Percentiles rank a stretch among this genome's conserved stretches.
phyloP scores from a whole-genome alignment of 257 asterid species.

The Solanum microdontum region DNA sequence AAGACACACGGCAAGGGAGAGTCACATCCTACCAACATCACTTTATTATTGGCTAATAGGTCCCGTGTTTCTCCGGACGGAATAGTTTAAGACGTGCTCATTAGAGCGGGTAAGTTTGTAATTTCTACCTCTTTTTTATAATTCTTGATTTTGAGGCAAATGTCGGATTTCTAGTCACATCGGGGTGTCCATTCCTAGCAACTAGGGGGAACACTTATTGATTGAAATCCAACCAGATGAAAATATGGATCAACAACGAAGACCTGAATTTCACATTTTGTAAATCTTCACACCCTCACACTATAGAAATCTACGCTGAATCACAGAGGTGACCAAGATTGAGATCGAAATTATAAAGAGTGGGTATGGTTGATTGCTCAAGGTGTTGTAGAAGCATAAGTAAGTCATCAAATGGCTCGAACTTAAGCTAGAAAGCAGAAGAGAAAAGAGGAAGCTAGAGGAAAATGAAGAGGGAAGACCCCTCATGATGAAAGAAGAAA shows the following conservation, averaged over 20 bases:
- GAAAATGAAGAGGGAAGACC: neutral
- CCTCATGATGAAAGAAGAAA: neutral
- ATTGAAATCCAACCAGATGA: neutral
- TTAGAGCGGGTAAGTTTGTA: neutral
- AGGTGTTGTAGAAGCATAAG: neutral
- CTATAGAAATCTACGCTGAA: neutral
- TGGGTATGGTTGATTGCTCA: neutral
- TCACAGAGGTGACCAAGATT: neutral
- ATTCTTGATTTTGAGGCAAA: neutral
- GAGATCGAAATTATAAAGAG: neutral
- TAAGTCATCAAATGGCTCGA: neutral
- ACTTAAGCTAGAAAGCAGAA: neutral
- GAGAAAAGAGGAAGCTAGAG: neutral
- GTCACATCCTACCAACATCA: neutral
- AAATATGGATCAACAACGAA: neutral
- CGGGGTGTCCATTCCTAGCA: neutral
- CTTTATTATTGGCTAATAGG: neutral
- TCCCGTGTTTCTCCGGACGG: neutral
- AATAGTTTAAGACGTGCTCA: neutral
- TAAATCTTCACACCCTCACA: neutral
- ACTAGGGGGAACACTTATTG: neutral
- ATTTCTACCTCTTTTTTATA: neutral
- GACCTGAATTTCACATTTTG: neutral
- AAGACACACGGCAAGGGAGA: neutral
- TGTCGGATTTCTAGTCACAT: neutral